These are phyloP conservation scores for Medicago lupulina DNA, from an alignment of 306 rosid species.

Conservation along the genomic window DNA sequence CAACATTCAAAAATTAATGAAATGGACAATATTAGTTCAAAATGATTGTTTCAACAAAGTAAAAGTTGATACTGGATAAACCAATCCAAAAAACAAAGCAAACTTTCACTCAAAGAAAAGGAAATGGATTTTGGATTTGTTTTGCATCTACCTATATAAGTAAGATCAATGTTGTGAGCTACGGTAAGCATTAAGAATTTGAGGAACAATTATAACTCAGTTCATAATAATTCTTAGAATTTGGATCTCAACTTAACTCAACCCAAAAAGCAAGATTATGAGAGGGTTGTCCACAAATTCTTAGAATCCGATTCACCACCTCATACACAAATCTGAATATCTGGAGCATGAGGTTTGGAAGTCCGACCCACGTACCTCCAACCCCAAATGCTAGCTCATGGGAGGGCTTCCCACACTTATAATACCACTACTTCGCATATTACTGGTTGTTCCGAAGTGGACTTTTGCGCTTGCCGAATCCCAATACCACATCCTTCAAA, in stretches of 20 bases:
- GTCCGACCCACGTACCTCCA: background rate
- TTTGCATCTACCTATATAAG: conserved; percentile 2
- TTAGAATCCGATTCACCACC: too few relatives aligned
- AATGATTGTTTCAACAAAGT: background rate
- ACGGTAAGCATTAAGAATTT: background rate
- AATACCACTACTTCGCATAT: background rate
- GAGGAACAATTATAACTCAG: background rate
- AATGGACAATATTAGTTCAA: background rate
- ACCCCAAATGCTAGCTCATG: background rate
- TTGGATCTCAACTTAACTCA: background rate
- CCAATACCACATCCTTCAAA: too few relatives aligned
- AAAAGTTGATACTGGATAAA: background rate
- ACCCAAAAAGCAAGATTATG: background rate
- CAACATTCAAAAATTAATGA: background rate
- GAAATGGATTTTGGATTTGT: background rate
- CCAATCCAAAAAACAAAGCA: conserved; percentile 5
- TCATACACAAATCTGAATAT: background rate
- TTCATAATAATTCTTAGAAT: background rate
- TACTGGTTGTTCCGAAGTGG: too few relatives aligned
- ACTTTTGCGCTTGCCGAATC: too few relatives aligned
- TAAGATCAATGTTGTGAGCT: background rate
- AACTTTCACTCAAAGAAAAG: background rate
- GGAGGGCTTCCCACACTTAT: background rate
- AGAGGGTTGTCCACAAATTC: too few relatives aligned
- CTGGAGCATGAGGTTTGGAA: background rate